phyloP scores from a whole-genome alignment of 768 basidiomycete genomes.

The Melanogaster broomeanus region DNA sequence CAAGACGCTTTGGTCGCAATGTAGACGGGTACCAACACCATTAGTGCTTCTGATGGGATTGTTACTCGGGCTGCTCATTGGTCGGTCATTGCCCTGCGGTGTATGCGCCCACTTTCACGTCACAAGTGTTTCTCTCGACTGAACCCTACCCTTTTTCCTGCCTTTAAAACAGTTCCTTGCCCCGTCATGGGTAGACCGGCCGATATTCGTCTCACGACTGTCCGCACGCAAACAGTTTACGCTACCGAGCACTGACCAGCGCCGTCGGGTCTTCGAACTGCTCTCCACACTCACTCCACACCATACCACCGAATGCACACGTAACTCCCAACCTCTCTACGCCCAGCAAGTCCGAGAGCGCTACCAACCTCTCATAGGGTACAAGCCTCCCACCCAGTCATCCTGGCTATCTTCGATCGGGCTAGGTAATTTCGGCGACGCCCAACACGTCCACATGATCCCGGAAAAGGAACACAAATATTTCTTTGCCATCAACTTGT shows the following conservation, averaged over 20 bases:
- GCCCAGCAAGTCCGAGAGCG: slow-evolving; percentile 82
- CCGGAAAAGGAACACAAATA: slow-evolving; percentile 85
- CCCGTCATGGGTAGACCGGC: slow-evolving; percentile 57
- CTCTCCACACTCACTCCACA: slow-evolving; percentile 87
- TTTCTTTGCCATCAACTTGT: slow-evolving; percentile 98
- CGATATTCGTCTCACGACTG: slow-evolving; percentile 47
- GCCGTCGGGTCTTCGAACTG: slow-evolving; percentile 84
- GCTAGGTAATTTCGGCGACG: slow-evolving; percentile 41
- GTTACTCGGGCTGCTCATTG: slow-evolving; percentile 58
- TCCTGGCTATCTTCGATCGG: slow-evolving; percentile 66
- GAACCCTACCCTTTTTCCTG: neutral
- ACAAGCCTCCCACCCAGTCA: slow-evolving; percentile 55
- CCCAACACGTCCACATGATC: slow-evolving; percentile 37
- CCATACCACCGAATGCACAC: slow-evolving; percentile 91
- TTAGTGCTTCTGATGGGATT: slow-evolving; percentile 62
- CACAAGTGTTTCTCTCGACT: neutral
- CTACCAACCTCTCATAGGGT: slow-evolving; percentile 82
- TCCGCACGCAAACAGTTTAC: slow-evolving; percentile 64
- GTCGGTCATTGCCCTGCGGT: slow-evolving; percentile 44
- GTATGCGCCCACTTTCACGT: slow-evolving; percentile 20
- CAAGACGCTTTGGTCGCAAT: slow-evolving; percentile 28
- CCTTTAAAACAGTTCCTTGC: slow-evolving; percentile 19
- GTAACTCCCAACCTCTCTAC: slow-evolving; percentile 82
- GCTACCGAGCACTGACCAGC: slow-evolving; percentile 81
- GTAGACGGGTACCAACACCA: slow-evolving; percentile 53